phyloP scores from a whole-genome alignment of 257 asterid genomes.

The Agastache rugosa region DNA sequence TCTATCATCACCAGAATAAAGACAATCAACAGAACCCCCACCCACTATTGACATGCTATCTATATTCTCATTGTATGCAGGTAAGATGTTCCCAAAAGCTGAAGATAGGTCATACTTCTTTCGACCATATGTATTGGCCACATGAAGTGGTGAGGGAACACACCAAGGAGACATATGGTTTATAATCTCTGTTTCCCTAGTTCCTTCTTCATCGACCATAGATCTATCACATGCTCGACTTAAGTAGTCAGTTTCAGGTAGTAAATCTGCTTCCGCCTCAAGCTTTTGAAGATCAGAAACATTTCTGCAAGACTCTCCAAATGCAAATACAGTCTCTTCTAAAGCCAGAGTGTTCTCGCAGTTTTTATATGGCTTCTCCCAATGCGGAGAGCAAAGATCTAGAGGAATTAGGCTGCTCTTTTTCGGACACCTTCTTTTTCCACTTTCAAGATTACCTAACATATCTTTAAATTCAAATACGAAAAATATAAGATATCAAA shows the following conservation, averaged over 20 bases:
- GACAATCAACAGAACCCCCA: slow-evolving; percentile 42
- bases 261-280: slow-evolving; percentile 41
- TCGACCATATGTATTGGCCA: slow-evolving; percentile 43
- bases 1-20: slow-evolving; percentile 43
- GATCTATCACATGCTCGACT: slow-evolving; percentile 48
- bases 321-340: slow-evolving; percentile 43
- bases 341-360: slow-evolving; percentile 41
- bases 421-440: slow-evolving; percentile 57
- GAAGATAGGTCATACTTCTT: slow-evolving; percentile 42
- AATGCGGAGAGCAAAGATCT: slow-evolving; percentile 42
- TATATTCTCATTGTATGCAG: slow-evolving; percentile 37
- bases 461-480: slow-evolving; percentile 33
- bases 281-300: slow-evolving; percentile 42
- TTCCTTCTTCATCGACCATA: slow-evolving; percentile 35
- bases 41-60: slow-evolving; percentile 35
- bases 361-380: slow-evolving; percentile 50
- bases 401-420: slow-evolving; percentile 44
- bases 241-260: slow-evolving; percentile 46
- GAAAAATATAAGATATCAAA: slow-evolving; percentile 27
- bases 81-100: slow-evolving; percentile 46
- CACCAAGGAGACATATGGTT: slow-evolving; percentile 42
- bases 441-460: slow-evolving; percentile 46
- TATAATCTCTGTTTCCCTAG: slow-evolving; percentile 32
- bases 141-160: slow-evolving; percentile 45
- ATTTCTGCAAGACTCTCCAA: slow-evolving; percentile 37